Evolutionary conservation across 2,329 filamentous ascomycete species (phyloP).

Genomic region (Chaetomium sp.): DNA sequence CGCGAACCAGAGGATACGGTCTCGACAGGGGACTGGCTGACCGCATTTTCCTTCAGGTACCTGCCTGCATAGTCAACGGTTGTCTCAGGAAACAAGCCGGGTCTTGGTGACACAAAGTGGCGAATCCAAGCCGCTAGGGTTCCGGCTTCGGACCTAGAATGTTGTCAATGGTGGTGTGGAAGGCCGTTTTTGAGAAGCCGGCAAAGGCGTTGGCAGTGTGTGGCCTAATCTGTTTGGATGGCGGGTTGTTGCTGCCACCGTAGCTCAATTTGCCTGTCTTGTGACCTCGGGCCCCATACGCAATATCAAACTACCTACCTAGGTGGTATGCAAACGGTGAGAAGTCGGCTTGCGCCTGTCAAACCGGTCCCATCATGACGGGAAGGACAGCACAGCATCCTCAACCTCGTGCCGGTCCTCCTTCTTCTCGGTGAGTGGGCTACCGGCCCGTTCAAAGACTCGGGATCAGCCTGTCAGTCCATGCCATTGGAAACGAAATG

Average conservation of each 20-base stretch:
- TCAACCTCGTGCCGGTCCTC: neutral
- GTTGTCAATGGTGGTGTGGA: constrained; percentile 2
- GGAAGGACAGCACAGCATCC: neutral
- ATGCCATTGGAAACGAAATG: neutral
- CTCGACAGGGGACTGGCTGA: constrained; percentile 3
- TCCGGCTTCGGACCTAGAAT: constrained; percentile 7
- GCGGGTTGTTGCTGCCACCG: constrained; percentile 4
- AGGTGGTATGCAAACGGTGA: neutral
- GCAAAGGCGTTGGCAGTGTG: neutral
- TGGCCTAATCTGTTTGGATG: constrained; percentile 7
- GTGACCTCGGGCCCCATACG: constrained; percentile 10
- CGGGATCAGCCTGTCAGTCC: neutral
- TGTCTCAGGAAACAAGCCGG: neutral
- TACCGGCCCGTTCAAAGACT: neutral
- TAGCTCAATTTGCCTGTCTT: constrained; percentile 8
- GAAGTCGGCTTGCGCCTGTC: neutral
- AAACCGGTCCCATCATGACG: neutral
- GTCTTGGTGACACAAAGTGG: neutral
- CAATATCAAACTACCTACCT: constrained; percentile 13
- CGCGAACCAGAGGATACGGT: neutral
- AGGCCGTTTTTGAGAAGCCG: neutral
- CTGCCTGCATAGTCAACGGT: too few species aligned
- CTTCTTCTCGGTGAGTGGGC: too few species aligned
- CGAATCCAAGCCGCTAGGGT: neutral
- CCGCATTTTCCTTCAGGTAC: constrained; percentile 20